phyloP scores from a whole-genome alignment of 192 early-diverging fungal species.

The Nowakowskiella sp. region DNA sequence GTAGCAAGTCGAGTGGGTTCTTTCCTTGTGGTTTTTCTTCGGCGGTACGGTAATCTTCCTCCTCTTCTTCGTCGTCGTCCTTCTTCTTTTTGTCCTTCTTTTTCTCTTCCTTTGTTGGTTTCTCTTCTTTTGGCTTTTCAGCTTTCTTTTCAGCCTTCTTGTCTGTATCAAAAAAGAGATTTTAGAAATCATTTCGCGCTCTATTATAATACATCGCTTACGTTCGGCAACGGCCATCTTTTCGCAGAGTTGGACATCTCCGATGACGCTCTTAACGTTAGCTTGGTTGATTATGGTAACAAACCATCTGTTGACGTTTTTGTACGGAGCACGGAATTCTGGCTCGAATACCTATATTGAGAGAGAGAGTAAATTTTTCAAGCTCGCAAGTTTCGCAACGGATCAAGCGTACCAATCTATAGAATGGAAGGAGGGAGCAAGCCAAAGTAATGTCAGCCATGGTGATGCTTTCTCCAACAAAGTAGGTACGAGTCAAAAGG shows the following conservation, averaged over 20 bases:
- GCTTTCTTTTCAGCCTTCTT: slow-evolving; percentile 39
- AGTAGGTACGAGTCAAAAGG: slow-evolving; percentile 78
- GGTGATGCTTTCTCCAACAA: slow-evolving; percentile 89
- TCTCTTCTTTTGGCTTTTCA: slow-evolving; percentile 30
- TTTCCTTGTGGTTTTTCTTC: slow-evolving; percentile 82
- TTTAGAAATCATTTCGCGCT: neutral
- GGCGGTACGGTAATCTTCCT: slow-evolving; percentile 50
- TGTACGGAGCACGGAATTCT: slow-evolving; percentile 73
- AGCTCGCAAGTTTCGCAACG: too few species aligned
- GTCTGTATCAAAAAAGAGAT: slow-evolving; percentile 7
- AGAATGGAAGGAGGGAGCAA: slow-evolving; percentile 45
- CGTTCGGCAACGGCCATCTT: slow-evolving; percentile 33
- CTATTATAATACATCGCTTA: neutral
- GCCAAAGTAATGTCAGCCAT: slow-evolving; percentile 79
- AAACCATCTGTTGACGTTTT: slow-evolving; percentile 91
- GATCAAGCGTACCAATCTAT: slow-evolving; percentile 23
- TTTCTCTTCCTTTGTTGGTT: slow-evolving; percentile 39
- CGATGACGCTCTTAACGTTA: slow-evolving; percentile 74
- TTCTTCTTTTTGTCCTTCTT: slow-evolving; percentile 47
- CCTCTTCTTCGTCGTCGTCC: slow-evolving; percentile 49
- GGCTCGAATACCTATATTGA: slow-evolving; percentile 58
- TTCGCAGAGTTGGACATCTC: slow-evolving; percentile 60
- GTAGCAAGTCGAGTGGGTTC: slow-evolving; percentile 81
- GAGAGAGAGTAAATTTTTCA: slow-evolving; percentile 13
- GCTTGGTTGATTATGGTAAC: slow-evolving; percentile 75